Evolutionary conservation across 1,284 basidiomycete species (phyloP).

Genomic region (Salmacisia buchloeana): DNA sequence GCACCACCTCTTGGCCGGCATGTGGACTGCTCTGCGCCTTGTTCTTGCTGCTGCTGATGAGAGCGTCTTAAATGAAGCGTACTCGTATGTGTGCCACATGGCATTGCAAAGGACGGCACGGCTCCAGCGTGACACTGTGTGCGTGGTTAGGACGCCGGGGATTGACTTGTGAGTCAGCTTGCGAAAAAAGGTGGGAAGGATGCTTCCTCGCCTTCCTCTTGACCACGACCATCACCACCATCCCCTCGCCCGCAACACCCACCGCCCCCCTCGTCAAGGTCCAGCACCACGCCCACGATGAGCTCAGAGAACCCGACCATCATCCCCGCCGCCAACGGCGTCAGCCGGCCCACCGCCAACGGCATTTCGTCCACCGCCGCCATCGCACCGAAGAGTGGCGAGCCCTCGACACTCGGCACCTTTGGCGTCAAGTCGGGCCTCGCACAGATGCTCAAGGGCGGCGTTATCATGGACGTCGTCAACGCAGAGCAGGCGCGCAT

Average conservation of each 20-base stretch:
- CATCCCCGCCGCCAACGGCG: conserved; percentile 34
- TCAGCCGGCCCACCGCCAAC: conserved; percentile 49
- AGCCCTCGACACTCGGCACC: conserved; percentile 65
- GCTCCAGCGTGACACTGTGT: no score
- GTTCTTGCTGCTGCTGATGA: no score
- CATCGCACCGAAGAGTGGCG: conserved; percentile 54
- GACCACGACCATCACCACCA: not conserved
- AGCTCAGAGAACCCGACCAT: conserved; percentile 50
- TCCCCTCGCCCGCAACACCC: not conserved
- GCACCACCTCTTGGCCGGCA: no score
- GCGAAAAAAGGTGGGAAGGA: no score
- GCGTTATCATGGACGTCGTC: conserved; percentile 56
- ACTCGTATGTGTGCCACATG: no score
- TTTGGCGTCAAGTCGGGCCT: conserved; percentile 78
- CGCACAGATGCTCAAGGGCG: conserved; percentile 53
- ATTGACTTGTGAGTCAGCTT: no score
- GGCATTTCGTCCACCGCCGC: conserved; percentile 58
- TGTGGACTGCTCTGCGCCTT: no score
- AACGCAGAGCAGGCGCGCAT: conserved; percentile 85
- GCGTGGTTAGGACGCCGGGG: no score
- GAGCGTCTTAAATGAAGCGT: no score
- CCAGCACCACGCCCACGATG: no score
- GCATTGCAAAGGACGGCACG: no score
- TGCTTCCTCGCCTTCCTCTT: no score
- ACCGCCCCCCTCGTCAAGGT: not conserved